Evolutionary conservation across 108 stramenopile species (phyloP).

Genomic region (Pseudonitzschia delicatissima): DNA sequence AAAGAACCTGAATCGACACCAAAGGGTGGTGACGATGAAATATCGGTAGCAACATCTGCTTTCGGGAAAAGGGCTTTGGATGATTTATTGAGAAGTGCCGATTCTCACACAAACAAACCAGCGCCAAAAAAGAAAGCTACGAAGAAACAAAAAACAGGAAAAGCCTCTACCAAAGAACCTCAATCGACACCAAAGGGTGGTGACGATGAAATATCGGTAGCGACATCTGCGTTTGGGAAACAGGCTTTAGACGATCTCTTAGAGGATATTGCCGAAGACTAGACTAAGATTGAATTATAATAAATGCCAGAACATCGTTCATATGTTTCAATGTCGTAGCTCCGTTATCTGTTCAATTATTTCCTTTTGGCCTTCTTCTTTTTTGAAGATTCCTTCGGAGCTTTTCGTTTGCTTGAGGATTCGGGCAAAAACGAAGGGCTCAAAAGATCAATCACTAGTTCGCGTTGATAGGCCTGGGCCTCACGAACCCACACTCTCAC

Average conservation of each 20-base stretch:
- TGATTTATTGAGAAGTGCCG: background rate
- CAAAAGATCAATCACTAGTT: constrained; percentile 71
- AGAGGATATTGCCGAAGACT: background rate
- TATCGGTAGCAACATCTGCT: constrained; percentile 3
- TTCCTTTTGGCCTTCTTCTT: constrained; percentile 2
- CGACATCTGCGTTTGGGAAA: background rate
- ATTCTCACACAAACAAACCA: background rate
- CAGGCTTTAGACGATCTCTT: background rate
- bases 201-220: constrained; percentile 10
- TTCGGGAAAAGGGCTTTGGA: constrained; percentile 5
- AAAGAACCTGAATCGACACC: background rate
- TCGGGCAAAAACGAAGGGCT: constrained; percentile 24
- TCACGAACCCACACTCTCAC: constrained; percentile 76
- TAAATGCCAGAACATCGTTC: too few species aligned
- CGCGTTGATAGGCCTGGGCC: constrained; percentile 58
- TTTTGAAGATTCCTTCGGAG: background rate
- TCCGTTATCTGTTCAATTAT: background rate
- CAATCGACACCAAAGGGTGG: background rate
- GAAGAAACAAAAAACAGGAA: too few species aligned
- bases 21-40: background rate
- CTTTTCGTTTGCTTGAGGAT: constrained; percentile 6
- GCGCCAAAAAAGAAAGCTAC: too few species aligned
- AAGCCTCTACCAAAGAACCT: background rate
- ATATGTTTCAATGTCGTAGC: background rate
- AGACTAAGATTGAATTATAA: too few species aligned